phyloP scores from a whole-genome alignment of 257 asterid genomes.

The Salvia splendens region DNA sequence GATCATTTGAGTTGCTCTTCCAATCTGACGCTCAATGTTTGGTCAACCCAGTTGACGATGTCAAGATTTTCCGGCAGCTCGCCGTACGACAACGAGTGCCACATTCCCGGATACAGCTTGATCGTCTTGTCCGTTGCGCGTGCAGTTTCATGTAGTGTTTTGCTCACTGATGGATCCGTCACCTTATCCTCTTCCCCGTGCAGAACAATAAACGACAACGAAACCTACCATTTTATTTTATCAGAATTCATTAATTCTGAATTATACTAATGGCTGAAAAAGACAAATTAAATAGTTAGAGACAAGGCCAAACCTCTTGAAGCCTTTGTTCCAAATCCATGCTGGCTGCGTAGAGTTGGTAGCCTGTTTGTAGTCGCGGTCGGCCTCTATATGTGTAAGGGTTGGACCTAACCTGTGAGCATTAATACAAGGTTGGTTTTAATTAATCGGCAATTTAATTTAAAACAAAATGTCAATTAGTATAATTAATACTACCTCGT shows the following conservation, averaged over 20 bases:
- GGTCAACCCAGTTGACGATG: constrained; percentile 58
- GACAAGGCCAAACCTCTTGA: constrained; percentile 46
- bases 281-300: not conserved
- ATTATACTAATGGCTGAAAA: no score
- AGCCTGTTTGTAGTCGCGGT: constrained; percentile 81
- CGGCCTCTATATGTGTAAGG: constrained; percentile 88
- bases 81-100: constrained; percentile 88
- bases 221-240: constrained; percentile 37
- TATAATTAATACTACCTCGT: constrained; percentile 63
- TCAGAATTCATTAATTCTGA: not conserved
- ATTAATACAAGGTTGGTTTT: not conserved
- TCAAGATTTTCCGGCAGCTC: constrained; percentile 74
- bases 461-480: no score
- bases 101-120: constrained; percentile 88
- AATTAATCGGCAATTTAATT: not conserved
- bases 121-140: constrained; percentile 73
- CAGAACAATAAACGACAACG: constrained; percentile 56
- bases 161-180: constrained; percentile 74
- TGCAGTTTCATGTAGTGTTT: constrained; percentile 57
- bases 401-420: constrained; percentile 66
- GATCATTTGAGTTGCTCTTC: constrained; percentile 56
- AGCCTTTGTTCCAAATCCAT: constrained; percentile 71
- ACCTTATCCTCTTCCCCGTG: constrained; percentile 64
- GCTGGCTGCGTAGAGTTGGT: constrained; percentile 61
- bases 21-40: constrained; percentile 34